Conservation (phyloP, 139 green algal species). For the Monoraphidium neglectum region DNA sequence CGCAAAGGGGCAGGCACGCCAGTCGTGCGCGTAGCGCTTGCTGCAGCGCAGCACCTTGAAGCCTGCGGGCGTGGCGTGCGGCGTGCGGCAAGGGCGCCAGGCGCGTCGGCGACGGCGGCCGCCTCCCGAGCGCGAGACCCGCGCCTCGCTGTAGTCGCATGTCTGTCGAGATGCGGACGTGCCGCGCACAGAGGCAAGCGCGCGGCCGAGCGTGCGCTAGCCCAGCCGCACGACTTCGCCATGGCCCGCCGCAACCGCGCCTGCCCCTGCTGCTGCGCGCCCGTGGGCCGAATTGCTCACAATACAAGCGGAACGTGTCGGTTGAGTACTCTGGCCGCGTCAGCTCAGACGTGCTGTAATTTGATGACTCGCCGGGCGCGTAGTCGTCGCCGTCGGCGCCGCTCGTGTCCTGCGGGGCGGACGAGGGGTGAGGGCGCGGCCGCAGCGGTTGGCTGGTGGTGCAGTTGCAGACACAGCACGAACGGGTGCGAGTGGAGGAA, state of each 20-base stretch:
- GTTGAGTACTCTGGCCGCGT: constrained; percentile 81
- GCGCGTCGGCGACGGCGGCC: not conserved
- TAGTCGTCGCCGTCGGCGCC: not conserved
- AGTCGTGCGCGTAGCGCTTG: constrained; percentile 93
- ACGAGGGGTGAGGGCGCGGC: not conserved
- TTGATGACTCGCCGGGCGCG: no score
- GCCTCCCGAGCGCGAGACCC: not conserved
- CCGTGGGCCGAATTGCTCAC: not conserved
- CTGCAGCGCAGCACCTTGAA: constrained; percentile 73
- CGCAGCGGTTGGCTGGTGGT: not conserved
- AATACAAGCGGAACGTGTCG: constrained; percentile 85
- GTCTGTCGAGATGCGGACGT: no score
- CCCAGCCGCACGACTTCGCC: not conserved
- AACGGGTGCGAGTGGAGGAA: not conserved
- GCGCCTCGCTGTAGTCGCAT: not conserved
- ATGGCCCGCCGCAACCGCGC: not conserved
- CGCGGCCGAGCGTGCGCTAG: no score
- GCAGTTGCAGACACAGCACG: not conserved
- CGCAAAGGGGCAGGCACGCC: constrained; percentile 95
- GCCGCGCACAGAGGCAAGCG: no score
- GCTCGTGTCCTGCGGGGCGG: not conserved
- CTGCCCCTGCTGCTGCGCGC: not conserved
- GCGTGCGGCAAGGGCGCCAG: not conserved
- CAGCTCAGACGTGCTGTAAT: constrained; percentile 73
- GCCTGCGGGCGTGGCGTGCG: not conserved